Evolutionary conservation across 2,329 filamentous ascomycete species (phyloP).

Genomic region (Colletotrichum melonis): DNA sequence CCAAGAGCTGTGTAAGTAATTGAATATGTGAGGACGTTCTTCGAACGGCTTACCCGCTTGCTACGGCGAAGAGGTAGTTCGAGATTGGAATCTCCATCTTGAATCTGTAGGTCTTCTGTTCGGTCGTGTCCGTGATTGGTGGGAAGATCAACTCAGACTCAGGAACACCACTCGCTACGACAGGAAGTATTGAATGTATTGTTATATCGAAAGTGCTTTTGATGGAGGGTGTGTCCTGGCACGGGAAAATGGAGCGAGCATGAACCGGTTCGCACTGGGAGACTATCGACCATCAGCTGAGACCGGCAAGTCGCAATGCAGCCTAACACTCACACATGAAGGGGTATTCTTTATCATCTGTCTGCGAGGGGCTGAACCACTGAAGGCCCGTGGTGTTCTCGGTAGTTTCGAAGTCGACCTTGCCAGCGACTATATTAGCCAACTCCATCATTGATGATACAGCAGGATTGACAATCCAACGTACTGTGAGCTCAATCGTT

Average conservation of each 20-base stretch:
- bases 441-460: background rate
- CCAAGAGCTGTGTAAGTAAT: background rate
- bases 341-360: slow-evolving; percentile 92
- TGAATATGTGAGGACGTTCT: background rate
- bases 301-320: background rate
- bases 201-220: slow-evolving; percentile 93
- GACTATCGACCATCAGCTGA: slow-evolving; percentile 50
- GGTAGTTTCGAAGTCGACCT: slow-evolving; percentile 83
- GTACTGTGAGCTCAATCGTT: background rate
- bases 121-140: background rate
- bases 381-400: slow-evolving; percentile 90
- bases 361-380: slow-evolving; percentile 93
- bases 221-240: slow-evolving; percentile 95
- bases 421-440: slow-evolving; percentile 58
- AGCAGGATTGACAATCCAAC: background rate
- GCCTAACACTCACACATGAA: slow-evolving; percentile 75
- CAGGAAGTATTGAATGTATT: slow-evolving; percentile 85
- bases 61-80: slow-evolving; percentile 90
- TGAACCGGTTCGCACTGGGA: slow-evolving; percentile 98
- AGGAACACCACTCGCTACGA: slow-evolving; percentile 86
- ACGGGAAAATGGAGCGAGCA: slow-evolving; percentile 91
- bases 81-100: slow-evolving; percentile 93
- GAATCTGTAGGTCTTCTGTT: slow-evolving; percentile 73
- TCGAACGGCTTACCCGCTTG: slow-evolving; percentile 46
- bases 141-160: background rate